Evolutionary conservation across 495 filamentous ascomycete species (phyloP), one percentile per base, ranked within the genome.

Genomic region (Pseudomonodictys pantanalensis): DNA sequence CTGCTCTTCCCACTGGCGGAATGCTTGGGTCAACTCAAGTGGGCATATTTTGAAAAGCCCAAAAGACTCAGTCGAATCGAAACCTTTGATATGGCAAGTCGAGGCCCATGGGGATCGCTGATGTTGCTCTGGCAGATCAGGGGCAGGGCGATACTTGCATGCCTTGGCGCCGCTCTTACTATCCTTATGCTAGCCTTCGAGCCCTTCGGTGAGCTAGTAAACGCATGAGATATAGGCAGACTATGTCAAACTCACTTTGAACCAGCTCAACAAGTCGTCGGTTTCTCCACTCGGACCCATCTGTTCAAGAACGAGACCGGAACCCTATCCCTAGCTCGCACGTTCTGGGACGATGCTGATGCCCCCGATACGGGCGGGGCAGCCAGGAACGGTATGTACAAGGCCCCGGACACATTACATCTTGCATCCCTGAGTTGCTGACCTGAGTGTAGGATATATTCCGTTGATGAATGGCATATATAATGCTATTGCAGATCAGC

Each of bases 161-260:
- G 48, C 18, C 28, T 58, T 23, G 64, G 59, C 22, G 64, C 66
- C 11, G 38, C 64, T 17, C 42, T 67, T 35, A 64, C 56, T 0
- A 29, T 69, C 26, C 8, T 64, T 0, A 32, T 55, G 17, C 39
- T 67, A 8, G 49, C 41, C 8, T 43, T 67, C 20, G 66, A 69
- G 15, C 48, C 64, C 18, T 60, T 67, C 23, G 47, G 60, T 7
- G 64, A 69, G 45, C 58, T 57, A 41, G 29, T 47, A 4, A n/a
- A n/a, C n/a, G 32, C n/a, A 8, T 38, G 32, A 38, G 32, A 38
- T 9, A 38, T 9, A 8, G n/a, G 9, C 32, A 38, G 32, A 9
- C n/a, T n/a, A 38, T 38, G 32, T 38, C 32, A 38, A 38, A n/a
- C 32, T 38, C 32, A 8, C n/a, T 38, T 8, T n/a, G 8, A 38